phyloP scores from a whole-genome alignment of 2,329 filamentous ascomycete genomes.

The Penicillium hordei region DNA sequence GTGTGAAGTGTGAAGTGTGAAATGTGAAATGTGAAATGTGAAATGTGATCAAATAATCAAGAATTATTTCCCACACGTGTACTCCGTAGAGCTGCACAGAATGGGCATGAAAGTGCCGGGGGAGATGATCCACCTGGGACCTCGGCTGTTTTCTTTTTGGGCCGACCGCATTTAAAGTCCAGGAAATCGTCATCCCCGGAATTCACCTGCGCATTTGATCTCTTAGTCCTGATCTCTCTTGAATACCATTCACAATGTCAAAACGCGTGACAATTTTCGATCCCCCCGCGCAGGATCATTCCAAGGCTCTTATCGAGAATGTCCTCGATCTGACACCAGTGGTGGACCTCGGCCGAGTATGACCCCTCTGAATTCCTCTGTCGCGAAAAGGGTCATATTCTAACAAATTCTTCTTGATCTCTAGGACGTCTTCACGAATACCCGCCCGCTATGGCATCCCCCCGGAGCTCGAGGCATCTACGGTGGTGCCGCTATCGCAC shows the following conservation, averaged over 20 bases:
- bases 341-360: conserved; percentile 58
- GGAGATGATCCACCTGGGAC: conserved; percentile 12
- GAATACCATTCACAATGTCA: conserved; percentile 22
- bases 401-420: not conserved
- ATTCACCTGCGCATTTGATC: not conserved
- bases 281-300: conserved; percentile 69
- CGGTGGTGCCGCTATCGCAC: conserved; percentile 88
- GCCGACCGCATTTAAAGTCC: conserved; percentile 11
- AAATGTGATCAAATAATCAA: not conserved
- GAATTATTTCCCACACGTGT: not conserved
- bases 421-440: conserved; percentile 92
- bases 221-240: not conserved
- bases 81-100: too few relatives aligned
- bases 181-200: conserved; percentile 10
- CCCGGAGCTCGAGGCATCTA: conserved; percentile 90
- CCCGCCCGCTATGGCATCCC: conserved; percentile 86
- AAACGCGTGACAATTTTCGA: conserved; percentile 64
- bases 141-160: conserved; percentile 15
- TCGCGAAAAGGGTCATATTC: not conserved
- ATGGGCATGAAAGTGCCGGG: not conserved
- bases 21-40: not conserved
- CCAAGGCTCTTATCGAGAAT: conserved; percentile 82
- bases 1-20: not conserved
- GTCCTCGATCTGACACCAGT: conserved; percentile 82
- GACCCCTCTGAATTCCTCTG: conserved; percentile 25